Evolutionary conservation across 1,139 yeast genomes (phyloP).

Genomic region (Debaryomyces psychrophilus): DNA sequence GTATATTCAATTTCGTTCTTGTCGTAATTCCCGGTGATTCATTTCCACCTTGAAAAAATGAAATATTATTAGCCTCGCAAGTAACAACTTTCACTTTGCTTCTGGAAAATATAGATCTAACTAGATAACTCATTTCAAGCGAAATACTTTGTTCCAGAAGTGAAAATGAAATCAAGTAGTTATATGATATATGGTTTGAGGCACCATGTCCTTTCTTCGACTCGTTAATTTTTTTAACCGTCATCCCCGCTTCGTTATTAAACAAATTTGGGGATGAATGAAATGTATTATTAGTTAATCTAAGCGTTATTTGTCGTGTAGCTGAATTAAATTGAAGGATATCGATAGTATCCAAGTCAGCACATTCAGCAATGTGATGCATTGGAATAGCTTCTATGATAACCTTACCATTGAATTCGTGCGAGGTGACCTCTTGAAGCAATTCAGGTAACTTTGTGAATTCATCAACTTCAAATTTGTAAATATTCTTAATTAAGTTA

Average conservation of each 20-base stretch:
- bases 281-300: constrained; percentile 16
- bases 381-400: constrained; percentile 7
- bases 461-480: not conserved
- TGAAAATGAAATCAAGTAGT: constrained; percentile 17
- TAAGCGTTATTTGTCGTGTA: not conserved
- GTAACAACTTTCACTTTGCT: constrained; percentile 8
- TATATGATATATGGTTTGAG: constrained; percentile 18
- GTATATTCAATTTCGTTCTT: not conserved
- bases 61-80: not conserved
- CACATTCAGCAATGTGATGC: not conserved
- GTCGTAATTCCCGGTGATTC: not conserved
- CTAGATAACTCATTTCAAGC: constrained; percentile 2
- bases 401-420: not conserved
- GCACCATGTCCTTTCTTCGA: constrained; percentile 29
- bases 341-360: constrained; percentile 3
- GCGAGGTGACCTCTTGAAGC: not conserved
- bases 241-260: constrained; percentile 5
- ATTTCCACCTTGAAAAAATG: not conserved
- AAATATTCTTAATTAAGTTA: not conserved
- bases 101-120: constrained; percentile 2
- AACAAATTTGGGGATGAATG: constrained; percentile 19
- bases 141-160: constrained; percentile 6
- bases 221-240: constrained; percentile 17
- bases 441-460: constrained; percentile 3
- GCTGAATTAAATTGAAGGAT: constrained; percentile 5